Evolutionary conservation across 495 filamentous ascomycete species (phyloP).

Genomic region (Aspergillus diversus): DNA sequence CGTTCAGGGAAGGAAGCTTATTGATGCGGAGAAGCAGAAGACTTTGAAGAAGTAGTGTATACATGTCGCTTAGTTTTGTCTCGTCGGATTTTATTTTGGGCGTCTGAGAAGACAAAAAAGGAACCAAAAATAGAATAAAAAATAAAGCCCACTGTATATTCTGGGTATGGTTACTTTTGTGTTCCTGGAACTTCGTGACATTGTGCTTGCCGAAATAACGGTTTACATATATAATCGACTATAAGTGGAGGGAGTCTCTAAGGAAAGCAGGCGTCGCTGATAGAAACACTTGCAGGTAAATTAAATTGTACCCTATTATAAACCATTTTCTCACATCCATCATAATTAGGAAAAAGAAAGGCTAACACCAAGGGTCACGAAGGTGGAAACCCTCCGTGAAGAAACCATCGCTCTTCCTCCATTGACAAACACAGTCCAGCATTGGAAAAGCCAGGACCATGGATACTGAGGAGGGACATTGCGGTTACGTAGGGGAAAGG

Average conservation of each 20-base stretch:
- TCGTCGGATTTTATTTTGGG: not conserved
- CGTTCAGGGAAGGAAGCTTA: constrained; percentile 76
- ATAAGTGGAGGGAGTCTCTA: not conserved
- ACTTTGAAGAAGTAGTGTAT: constrained; percentile 82
- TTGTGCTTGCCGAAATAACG: no score
- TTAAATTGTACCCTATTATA: constrained; percentile 31
- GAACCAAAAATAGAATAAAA: no score
- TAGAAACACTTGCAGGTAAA: not conserved
- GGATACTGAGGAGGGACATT: constrained; percentile 53
- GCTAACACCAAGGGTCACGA: constrained; percentile 29
- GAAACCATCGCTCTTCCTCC: constrained; percentile 49
- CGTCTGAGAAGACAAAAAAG: not conserved
- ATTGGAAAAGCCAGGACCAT: constrained; percentile 49
- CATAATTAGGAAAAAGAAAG: constrained; percentile 25
- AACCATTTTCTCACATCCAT: constrained; percentile 26
- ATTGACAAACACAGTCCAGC: constrained; percentile 57
- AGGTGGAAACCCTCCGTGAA: constrained; percentile 35
- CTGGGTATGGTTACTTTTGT: no score
- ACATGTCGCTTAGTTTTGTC: not conserved
- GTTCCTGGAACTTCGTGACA: no score
- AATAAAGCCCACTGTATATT: no score
- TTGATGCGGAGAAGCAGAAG: constrained; percentile 99
- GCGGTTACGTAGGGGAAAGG: not conserved
- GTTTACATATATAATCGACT: not conserved
- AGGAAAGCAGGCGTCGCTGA: not conserved